Evolutionary conservation across 2,329 filamentous ascomycete genomes (phyloP).

Genomic region (Fusarium decemcellulare): DNA sequence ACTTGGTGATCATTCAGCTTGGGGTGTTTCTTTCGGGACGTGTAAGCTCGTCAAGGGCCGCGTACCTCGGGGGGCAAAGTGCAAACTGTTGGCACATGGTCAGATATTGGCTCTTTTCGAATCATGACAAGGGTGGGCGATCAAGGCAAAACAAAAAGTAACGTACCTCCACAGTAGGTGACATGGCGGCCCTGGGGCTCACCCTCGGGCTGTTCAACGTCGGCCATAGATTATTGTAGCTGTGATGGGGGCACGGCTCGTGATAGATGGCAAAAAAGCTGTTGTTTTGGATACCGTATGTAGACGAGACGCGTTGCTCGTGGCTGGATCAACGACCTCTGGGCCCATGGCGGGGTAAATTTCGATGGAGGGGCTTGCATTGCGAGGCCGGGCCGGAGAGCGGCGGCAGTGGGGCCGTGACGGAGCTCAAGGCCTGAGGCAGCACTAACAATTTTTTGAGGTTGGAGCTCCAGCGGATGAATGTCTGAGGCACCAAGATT

Average conservation of each 20-base stretch:
- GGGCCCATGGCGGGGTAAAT: conserved; percentile 54
- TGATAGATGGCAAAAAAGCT: conserved; percentile 24
- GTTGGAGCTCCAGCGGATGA: background rate
- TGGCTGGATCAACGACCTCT: conserved; percentile 27
- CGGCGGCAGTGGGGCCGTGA: conserved; percentile 15
- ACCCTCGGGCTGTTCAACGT: conserved; percentile 63
- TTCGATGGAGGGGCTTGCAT: conserved; percentile 48
- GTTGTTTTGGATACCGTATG: conserved; percentile 18
- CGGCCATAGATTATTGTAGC: conserved; percentile 62
- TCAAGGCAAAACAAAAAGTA: background rate
- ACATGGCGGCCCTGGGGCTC: conserved; percentile 68
- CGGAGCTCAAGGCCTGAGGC: conserved; percentile 34
- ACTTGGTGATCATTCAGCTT: conserved; percentile 50
- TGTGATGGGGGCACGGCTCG: conserved; percentile 32
- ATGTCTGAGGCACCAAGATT: conserved; percentile 21
- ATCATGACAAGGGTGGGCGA: background rate
- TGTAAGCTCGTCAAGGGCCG: conserved; percentile 15
- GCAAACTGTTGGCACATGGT: conserved; percentile 64
- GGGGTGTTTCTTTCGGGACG: conserved; percentile 17
- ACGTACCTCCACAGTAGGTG: conserved; percentile 72
- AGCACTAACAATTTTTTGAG: conserved; percentile 26
- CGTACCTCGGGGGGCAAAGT: conserved; percentile 75
- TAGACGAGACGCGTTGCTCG: conserved; percentile 48
- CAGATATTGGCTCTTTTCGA: conserved; percentile 30
- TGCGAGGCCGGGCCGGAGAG: conserved; percentile 15